Base-by-base conservation (phyloP, 1,139 yeast species). In the Geotrichum carabidarum region DNA sequence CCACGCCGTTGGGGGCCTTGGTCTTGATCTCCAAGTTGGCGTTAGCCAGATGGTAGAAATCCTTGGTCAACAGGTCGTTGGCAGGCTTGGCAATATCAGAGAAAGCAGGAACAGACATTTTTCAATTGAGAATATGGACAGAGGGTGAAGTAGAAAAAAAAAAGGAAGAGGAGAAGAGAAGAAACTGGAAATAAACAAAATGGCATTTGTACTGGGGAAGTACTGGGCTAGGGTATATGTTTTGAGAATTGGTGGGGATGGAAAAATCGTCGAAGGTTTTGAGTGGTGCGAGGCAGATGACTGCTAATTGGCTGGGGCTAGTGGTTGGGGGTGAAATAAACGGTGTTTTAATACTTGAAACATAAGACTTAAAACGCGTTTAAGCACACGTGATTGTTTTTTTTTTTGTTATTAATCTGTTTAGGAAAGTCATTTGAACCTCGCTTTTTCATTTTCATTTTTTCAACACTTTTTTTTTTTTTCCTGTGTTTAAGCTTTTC, bases 1-100 rank as follows among this genome's bases (percentile, higher is more conserved):
- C 81, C 59, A 93, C 97, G 67, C 98, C 98, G 73, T 90, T 91
- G 73, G 97, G 96, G 67, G 99, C 96, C 65, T 81, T 81, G 64
- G 98, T 84, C 79, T 88, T 86, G 69, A 91, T 84, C 70, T 89
- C 96, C 66, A 93, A 81, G 60, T 94, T 77, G 64, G 94, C 94
- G 62, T 93, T 87, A 63, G 94, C 78, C 66, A 81, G 77, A 79
- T 93, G 98, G 86, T 80, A 94, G 83, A 89, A 93, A 75, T 93
- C 99, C 76, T 80, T 86, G 78, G 82, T 81, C 73, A 93, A 81
- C 69, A 93, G 82, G 76, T 86, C 95, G 79, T 87, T 88, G 76
- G 94, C 80, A 70, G 88, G 81, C 78, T 89, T 89, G 71, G 93
- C 84, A 72, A 91, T 86, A 74, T 89, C 96, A 65, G 95, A 66